Evolutionary conservation across 495 filamentous ascomycete genomes (phyloP), one percentile per base, ranked within the genome.

Genomic region (Wilcoxina mikolae): DNA sequence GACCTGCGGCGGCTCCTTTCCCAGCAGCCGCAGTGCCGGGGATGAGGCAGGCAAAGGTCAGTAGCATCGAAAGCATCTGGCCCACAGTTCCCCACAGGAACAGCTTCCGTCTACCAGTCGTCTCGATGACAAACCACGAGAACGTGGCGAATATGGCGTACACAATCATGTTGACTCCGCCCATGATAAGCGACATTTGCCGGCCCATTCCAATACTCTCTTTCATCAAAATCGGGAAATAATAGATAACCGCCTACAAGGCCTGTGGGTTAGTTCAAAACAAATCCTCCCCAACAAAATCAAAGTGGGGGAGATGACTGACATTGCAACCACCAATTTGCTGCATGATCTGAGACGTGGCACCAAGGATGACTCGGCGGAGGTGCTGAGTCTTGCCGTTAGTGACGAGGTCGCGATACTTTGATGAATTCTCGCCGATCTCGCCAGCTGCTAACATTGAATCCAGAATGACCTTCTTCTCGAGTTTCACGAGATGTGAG

Each of bases 211-310:
- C 57, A 58, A 89, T 78, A 18, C 78, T 80, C 10, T 73, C 65
- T 68, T 87, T 66, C 69, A 89, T 86, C 0, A 91, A 75, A 38
- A 88, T 75, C 0, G 84, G 83, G 57, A 84, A 83, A 69, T 83
- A 89, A 73, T 91, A 91, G 63, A 87, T 89, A 59, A 85, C 82
- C n/a, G n/a, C n/a, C n/a, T n/a, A n/a, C n/a, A n/a, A n/a, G 11
- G 83, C 84, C 55, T 89, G 33, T 46, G 23, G 7, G n/a, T 3
- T 46, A 20, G 23, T 18, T 46, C 23, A 46, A 18, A 12, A 3
- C 15, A 18, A 39, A 39, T 12, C 43, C 23, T 20, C 43, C 31
- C 71, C 71, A 2, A 17, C 28, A 3, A 4, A 46, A 4, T 7
- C 44, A 53, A 28, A 33, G 20, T 5, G n/a, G 11, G 7, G 15